These are phyloP conservation scores for Trichoderma asperelloides DNA, from an alignment of 495 filamentous ascomycete species.

Conservation along the genomic window DNA sequence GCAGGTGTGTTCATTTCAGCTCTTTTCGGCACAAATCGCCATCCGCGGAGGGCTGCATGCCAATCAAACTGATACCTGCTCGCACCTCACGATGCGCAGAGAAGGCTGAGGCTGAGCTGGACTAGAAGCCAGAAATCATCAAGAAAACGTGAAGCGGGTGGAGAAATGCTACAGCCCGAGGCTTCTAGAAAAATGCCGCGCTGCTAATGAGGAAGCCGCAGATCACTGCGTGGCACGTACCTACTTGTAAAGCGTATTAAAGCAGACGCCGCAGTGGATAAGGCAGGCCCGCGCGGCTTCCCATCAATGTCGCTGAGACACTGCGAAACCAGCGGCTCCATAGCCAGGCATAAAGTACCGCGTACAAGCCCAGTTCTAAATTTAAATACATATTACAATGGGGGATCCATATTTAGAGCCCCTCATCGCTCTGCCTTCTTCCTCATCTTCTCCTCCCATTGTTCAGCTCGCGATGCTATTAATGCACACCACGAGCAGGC, in stretches of 20 bases:
- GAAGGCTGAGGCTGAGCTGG: not conserved
- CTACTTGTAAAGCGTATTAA: too few relatives aligned
- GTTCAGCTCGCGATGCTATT: conserved; percentile 1
- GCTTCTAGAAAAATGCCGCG: not conserved
- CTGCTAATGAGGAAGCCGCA: not conserved
- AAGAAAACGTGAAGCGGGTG: not conserved
- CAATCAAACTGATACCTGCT: not conserved
- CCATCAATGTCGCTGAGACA: not conserved
- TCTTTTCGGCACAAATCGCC: not conserved
- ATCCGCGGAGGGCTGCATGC: not conserved
- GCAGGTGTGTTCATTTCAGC: not conserved
- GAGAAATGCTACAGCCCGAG: not conserved
- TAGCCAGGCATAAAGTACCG: not conserved
- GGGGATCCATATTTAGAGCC: not conserved
- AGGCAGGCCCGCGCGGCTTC: not conserved
- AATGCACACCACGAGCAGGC: not conserved
- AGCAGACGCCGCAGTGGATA: too few relatives aligned
- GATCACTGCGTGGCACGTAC: not conserved
- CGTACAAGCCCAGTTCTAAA: not conserved
- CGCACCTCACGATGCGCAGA: not conserved
- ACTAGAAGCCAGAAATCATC: too few relatives aligned
- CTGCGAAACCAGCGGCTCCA: not conserved
- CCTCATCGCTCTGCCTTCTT: too few relatives aligned
- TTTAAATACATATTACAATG: not conserved
- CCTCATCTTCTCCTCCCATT: not conserved